These are phyloP conservation scores for Myochromella boudieri DNA, from an alignment of 768 basidiomycete species.

Conservation along the genomic window DNA sequence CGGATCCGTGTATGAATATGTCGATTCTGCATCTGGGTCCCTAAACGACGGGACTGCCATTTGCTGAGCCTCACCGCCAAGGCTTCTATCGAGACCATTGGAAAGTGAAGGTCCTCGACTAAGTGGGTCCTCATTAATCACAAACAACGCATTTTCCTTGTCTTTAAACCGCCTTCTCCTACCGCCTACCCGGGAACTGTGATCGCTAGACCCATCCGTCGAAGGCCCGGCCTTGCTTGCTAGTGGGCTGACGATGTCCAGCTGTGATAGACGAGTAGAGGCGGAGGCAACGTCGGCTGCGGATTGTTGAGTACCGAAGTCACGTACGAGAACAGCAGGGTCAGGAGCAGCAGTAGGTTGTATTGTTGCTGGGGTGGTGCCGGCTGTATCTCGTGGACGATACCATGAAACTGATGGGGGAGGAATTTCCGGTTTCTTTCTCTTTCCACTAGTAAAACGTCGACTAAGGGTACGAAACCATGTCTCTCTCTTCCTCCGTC, in stretches of 20 bases:
- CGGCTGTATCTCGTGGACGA: no score
- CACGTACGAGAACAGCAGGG: slow-evolving; percentile 18
- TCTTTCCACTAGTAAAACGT: slow-evolving; percentile 18
- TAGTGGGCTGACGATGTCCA: slow-evolving; percentile 32
- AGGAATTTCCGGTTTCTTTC: slow-evolving; percentile 15
- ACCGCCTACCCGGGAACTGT: slow-evolving; percentile 16
- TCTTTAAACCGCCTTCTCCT: slow-evolving; percentile 21
- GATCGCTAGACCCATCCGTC: slow-evolving; percentile 17
- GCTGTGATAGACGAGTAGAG: slow-evolving; percentile 35
- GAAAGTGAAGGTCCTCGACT: slow-evolving; percentile 29
- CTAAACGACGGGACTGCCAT: not conserved
- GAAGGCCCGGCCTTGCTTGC: no score
- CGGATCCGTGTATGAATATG: slow-evolving; percentile 14
- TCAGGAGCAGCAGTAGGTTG: not conserved
- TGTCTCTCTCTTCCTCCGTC: slow-evolving; percentile 35
- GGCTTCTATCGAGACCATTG: not conserved
- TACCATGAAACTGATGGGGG: slow-evolving; percentile 30
- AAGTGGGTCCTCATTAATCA: slow-evolving; percentile 39
- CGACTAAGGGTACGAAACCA: slow-evolving; percentile 42
- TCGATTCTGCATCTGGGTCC: slow-evolving; percentile 4
- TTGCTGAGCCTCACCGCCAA: slow-evolving; percentile 7
- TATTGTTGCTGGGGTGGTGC: slow-evolving; percentile 6
- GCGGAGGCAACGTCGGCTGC: slow-evolving; percentile 19
- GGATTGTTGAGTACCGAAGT: slow-evolving; percentile 21
- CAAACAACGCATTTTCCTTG: slow-evolving; percentile 29